phyloP scores from a whole-genome alignment of 2,329 filamentous ascomycete species.

The Malbranchea zuffiana region DNA sequence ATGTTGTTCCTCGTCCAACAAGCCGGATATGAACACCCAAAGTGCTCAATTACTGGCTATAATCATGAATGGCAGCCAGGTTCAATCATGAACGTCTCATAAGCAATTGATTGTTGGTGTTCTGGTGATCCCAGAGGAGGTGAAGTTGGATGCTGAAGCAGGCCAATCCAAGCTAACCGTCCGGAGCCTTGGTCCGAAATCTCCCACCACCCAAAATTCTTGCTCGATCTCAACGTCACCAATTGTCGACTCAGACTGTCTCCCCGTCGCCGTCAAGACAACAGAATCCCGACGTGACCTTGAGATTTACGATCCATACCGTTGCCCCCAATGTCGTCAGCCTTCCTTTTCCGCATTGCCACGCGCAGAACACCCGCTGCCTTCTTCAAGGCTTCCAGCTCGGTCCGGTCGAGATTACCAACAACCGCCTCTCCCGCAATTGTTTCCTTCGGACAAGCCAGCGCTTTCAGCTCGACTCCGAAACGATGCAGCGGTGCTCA shows the following conservation, averaged over 20 bases:
- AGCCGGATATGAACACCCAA: no score
- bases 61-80: no score
- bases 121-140: not conserved
- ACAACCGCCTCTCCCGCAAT: conserved; percentile 46
- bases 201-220: conserved; percentile 12
- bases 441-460: conserved; percentile 48
- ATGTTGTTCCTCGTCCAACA: no score
- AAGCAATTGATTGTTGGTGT: no score
- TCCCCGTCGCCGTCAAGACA: conserved; percentile 7
- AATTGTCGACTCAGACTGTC: conserved; percentile 5
- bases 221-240: conserved; percentile 6
- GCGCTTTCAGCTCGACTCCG: conserved; percentile 48
- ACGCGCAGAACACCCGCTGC: conserved; percentile 51
- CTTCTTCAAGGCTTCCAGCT: conserved; percentile 55
- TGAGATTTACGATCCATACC: not conserved
- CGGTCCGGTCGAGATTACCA: conserved; percentile 47
- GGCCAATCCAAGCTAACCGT: conserved; percentile 7
- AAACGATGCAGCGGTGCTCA: conserved; percentile 51
- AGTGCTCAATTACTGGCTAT: no score
- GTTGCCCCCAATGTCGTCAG: conserved; percentile 49
- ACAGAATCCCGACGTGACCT: not conserved
- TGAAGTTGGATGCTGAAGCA: conserved; percentile 1
- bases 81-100: no score
- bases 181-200: conserved; percentile 10
- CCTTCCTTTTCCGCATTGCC: conserved; percentile 59